Conservation (phyloP, 1,284 basidiomycete species). For the Porogramme epimiltina region DNA sequence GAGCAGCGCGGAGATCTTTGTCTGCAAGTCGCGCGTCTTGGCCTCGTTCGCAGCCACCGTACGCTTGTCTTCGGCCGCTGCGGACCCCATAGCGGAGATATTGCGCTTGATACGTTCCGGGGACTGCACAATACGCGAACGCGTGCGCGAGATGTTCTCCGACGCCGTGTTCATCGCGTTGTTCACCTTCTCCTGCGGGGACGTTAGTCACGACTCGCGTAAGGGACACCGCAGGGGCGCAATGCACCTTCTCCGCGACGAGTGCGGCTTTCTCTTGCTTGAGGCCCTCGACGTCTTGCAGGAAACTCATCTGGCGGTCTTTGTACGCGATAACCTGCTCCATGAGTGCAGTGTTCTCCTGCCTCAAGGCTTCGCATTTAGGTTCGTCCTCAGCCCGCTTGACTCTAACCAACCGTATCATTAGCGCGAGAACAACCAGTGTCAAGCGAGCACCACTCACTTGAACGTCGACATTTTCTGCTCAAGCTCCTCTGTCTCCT, state of each 20-base stretch:
- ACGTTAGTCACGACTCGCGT: too few relatives aligned
- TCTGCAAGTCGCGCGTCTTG: slow-evolving; percentile 74
- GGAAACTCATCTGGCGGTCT: slow-evolving; percentile 58
- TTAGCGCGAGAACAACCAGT: not conserved
- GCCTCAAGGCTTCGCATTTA: slow-evolving; percentile 57
- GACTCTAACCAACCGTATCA: slow-evolving; percentile 43
- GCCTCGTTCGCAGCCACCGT: slow-evolving; percentile 61
- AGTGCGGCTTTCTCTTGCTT: slow-evolving; percentile 67
- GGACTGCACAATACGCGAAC: slow-evolving; percentile 81
- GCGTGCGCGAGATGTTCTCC: slow-evolving; percentile 62
- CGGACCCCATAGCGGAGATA: slow-evolving; percentile 71
- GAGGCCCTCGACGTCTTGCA: slow-evolving; percentile 63
- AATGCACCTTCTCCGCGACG: slow-evolving; percentile 48
- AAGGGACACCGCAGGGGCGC: too few relatives aligned
- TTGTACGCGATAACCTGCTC: slow-evolving; percentile 68
- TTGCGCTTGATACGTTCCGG: slow-evolving; percentile 83
- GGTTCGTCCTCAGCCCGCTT: slow-evolving; percentile 75
- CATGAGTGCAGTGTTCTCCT: slow-evolving; percentile 64
- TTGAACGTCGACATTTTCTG: slow-evolving; percentile 60
- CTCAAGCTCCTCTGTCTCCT: slow-evolving; percentile 54
- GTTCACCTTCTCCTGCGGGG: slow-evolving; percentile 57
- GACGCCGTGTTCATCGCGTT: slow-evolving; percentile 56
- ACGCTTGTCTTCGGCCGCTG: slow-evolving; percentile 62
- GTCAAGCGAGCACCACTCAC: slow-evolving; percentile 44
- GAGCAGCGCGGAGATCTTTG: slow-evolving; percentile 71